Percentiles rank a stretch among this genome's conserved stretches.
phyloP scores from a whole-genome alignment of 192 early-diverging fungal genomes.

The Umbelopsis ramanniana region DNA sequence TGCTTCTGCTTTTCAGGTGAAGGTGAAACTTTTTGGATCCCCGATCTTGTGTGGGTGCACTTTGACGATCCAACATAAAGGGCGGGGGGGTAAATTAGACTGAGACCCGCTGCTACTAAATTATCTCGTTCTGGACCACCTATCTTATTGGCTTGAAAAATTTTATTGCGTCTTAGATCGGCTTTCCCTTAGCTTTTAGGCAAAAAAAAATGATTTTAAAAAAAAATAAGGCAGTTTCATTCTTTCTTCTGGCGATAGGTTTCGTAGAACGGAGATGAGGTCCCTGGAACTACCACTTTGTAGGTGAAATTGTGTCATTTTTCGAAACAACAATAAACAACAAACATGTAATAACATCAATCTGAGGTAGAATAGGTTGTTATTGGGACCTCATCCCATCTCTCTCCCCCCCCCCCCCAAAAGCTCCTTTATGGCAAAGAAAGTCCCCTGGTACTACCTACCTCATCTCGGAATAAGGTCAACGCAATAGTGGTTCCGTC shows the following conservation, averaged over 20 bases:
- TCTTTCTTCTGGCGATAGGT: too few species aligned
- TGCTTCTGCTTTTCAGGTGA: conserved; percentile 18
- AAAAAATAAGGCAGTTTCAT: too few species aligned
- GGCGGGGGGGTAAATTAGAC: conserved; percentile 21
- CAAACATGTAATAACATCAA: conserved; percentile 26
- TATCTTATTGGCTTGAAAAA: not conserved
- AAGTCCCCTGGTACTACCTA: not conserved
- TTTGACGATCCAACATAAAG: conserved; percentile 17
- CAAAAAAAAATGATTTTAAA: too few species aligned
- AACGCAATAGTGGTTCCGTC: not conserved
- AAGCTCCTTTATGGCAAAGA: conserved; percentile 1
- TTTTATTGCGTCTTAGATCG: not conserved
- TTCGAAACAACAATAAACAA: conserved; percentile 23
- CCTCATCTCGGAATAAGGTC: conserved; percentile 6
- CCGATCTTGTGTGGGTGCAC: conserved; percentile 12
- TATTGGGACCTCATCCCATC: not conserved
- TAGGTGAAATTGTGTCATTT: conserved; percentile 13
- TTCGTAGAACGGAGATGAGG: too few species aligned
- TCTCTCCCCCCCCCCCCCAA: conserved; percentile 2
- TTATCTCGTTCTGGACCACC: conserved; percentile 15
- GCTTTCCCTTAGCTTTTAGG: too few species aligned
- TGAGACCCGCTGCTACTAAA: conserved; percentile 11
- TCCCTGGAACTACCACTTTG: not conserved
- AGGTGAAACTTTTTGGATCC: conserved; percentile 11
- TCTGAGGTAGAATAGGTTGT: conserved; percentile 1